Percentiles rank a stretch among this genome's conserved stretches.
Conservation (phyloP, 2,329 filamentous ascomycete genomes). For the Neofusicoccum cordaticola region DNA sequence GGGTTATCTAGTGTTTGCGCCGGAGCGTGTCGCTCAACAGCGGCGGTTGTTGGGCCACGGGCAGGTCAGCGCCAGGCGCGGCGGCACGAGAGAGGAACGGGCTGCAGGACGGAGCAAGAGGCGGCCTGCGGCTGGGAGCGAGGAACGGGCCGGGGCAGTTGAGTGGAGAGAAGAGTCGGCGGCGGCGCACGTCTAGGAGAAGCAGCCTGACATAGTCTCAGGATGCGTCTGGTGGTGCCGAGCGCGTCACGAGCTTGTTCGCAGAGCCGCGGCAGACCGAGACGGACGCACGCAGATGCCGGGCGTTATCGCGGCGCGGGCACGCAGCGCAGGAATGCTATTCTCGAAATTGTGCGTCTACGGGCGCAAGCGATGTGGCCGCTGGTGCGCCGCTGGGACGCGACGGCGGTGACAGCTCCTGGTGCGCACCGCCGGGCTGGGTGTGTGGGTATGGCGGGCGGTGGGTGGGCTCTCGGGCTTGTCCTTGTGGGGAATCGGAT, state of each 20-base stretch:
- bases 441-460: not conserved
- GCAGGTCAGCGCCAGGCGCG: slow-evolving; percentile 8
- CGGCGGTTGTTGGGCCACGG: slow-evolving; percentile 15
- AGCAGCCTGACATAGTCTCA: slow-evolving; percentile 8
- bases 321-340: not conserved
- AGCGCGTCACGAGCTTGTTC: slow-evolving; percentile 16
- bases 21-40: slow-evolving; percentile 14
- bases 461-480: too few species aligned
- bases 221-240: slow-evolving; percentile 12
- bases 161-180: not conserved
- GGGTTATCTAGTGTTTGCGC: not conserved
- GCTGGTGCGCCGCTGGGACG: not conserved
- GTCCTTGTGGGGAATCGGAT: not conserved
- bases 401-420: not conserved
- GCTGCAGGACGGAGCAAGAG: not conserved
- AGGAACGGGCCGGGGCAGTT: not conserved
- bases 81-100: not conserved
- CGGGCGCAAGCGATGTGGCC: not conserved
- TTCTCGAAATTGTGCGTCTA: not conserved
- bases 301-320: not conserved
- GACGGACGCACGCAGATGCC: not conserved
- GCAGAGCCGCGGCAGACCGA: slow-evolving; percentile 4
- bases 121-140: not conserved
- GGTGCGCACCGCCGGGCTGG: not conserved
- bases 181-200: not conserved